Evolutionary conservation across 371 early-diverging fungal genomes (phyloP), one percentile per base, ranked within the genome.

Genomic region (Zancudomyces culisetae): DNA sequence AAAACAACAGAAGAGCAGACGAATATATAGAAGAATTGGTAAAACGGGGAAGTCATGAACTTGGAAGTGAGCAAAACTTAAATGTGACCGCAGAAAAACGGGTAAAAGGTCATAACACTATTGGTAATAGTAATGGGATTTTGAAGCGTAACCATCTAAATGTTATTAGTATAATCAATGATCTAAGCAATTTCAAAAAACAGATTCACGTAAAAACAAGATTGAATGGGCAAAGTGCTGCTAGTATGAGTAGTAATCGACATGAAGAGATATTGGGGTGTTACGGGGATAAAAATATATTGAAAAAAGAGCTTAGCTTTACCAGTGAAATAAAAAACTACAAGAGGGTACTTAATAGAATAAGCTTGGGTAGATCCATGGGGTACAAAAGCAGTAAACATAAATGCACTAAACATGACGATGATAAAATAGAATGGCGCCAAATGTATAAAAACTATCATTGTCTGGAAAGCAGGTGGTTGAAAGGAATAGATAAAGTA

Each of bases 341-440:
- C 26, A 65, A 55, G 8, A 46, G 60, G 43, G 40, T 39, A 35
- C 18, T 43, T 0, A 27, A 39, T 39, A 53, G 42, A 21, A 40
- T 49, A 18, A n/a, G 3, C n/a, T 27, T n/a, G n/a, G 24, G n/a
- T 26, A 19, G 23, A 20, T 23, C 10, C 18, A 3, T 48, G 27
- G 24, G n/a, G n/a, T 23, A 8, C 15, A 35, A 10, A 35, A 35
- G 15, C 10, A 10, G 10, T 10, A 6, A 35, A 15, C 6, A 35
- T 42, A 52, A 20, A 10, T 43, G 54, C n/a, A 47, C 50, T 21
- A 53, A 51, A 47, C 29, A 49, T 10, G 54, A 49, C 13, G 48
- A n/a, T n/a, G 10, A 27, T n/a, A 4, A 2, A 8, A 50, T 71
- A 12, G 69, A 77, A 53, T 83, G 81, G 83, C 71, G 70, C 27